Base-by-base conservation (phyloP, 495 filamentous ascomycete species). In the Aspergillus diversus region DNA sequence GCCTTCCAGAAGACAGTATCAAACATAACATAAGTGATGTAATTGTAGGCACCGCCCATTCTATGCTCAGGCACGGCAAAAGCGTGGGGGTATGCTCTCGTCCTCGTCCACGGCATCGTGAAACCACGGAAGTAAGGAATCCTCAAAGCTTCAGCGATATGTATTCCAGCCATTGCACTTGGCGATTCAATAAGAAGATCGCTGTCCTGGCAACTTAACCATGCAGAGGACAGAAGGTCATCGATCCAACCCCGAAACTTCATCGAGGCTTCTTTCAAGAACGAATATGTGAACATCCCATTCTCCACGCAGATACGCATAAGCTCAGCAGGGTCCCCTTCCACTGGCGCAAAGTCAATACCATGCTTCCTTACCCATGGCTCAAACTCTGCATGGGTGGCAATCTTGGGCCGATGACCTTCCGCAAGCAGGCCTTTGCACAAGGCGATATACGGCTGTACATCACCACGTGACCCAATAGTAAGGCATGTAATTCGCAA, bases 61-160 rank as follows among this genome's bases (percentile, higher is more conserved):
- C 95, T 96, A 66, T 91, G 87, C 56, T 93, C 90, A 11, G 92
- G 92, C 39, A 97, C 92, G n/a, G 92, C 90, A 77, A 99, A 99
- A 6, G 95, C 96, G 78, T 99, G 95, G 12, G 95, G 95, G 69
- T 99, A 99, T 4, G 96, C 92, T 55, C 96, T 82, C 27, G 95
- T 99, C 49, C 93, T 87, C 0, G 96, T 94, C 95, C 95, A 99
- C 13, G 95, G 96, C 95, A 99, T 99, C 16, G 94, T 95, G 74
- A 99, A 99, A 0, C 93, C 96, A 63, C 95, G 87, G 82, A 98
- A 98, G 71, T 99, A 99, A 6, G 95, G 95, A 55, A 99, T 96
- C 35, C 84, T 82, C 5, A 99, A 83, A 7, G 93, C 93, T 77
- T 99, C 96, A n/a, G 95, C 95, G 63, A 99, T 97, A 73, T 99